Conservation (phyloP, 1,284 basidiomycete species). For the Phylloboletellus chloephorus region DNA sequence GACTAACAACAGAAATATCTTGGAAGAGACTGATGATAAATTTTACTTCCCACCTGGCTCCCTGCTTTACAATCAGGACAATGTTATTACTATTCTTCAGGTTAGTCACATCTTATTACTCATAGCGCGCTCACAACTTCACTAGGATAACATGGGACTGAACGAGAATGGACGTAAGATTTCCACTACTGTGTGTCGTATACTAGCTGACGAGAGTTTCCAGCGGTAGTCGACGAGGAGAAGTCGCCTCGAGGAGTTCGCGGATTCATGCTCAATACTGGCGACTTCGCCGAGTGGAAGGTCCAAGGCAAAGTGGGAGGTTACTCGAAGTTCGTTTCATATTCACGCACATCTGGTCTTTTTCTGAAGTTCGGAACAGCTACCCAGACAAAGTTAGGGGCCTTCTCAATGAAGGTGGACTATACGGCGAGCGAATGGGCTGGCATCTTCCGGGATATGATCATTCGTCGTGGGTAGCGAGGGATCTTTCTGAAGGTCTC, state of each 20-base stretch:
- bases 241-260: conserved; percentile 75
- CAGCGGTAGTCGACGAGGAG: conserved; percentile 28
- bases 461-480: conserved; percentile 51
- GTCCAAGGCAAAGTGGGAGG: conserved; percentile 80
- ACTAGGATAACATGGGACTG: conserved; percentile 74
- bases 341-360: not conserved
- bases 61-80: conserved; percentile 49
- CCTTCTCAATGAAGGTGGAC: conserved; percentile 74
- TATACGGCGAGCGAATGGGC: conserved; percentile 70
- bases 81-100: conserved; percentile 72
- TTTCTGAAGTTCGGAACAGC: conserved; percentile 21
- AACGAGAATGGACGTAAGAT: conserved; percentile 52
- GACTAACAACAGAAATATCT: conserved; percentile 51
- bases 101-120: conserved; percentile 30
- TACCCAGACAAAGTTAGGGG: conserved; percentile 67
- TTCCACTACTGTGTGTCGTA: not conserved
- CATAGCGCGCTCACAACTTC: conserved; percentile 2
- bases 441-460: conserved; percentile 80
- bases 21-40: conserved; percentile 59
- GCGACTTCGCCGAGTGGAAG: conserved; percentile 65
- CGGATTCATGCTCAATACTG: conserved; percentile 61
- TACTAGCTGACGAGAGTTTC: conserved; percentile 15
- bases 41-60: conserved; percentile 57
- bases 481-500: conserved; percentile 52
- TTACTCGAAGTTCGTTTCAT: conserved; percentile 53